Percentiles rank a stretch among this genome's conserved stretches.
Evolutionary conservation across 192 early-diverging fungal genomes (phyloP).

Genomic region (Entophlyctis luteolus): DNA sequence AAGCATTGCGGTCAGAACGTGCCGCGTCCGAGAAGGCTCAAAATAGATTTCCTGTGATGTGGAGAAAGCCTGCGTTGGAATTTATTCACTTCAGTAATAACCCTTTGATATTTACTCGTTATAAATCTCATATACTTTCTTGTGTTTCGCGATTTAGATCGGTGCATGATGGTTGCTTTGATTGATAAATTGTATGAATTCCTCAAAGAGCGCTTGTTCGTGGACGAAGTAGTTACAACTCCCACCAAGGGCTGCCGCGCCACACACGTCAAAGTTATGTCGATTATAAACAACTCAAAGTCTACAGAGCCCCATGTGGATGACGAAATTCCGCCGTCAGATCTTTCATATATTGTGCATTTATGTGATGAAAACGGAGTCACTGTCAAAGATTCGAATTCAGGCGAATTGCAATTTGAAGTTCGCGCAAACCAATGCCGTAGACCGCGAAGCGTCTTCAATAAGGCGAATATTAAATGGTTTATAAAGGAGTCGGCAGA

Average conservation of each 20-base stretch:
- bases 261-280: conserved; percentile 5
- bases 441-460: conserved; percentile 61
- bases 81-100: conserved; percentile 68
- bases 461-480: conserved; percentile 67
- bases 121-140: not conserved
- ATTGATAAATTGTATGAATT: conserved; percentile 60
- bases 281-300: no score
- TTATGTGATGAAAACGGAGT: conserved; percentile 52
- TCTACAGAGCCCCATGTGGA: not conserved
- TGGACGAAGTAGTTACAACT: conserved; percentile 46
- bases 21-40: conserved; percentile 58
- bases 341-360: conserved; percentile 32
- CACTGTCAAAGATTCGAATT: conserved; percentile 42
- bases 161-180: conserved; percentile 44
- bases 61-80: conserved; percentile 58
- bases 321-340: conserved; percentile 18
- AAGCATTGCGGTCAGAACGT: conserved; percentile 74
- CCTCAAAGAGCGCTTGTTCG: conserved; percentile 52
- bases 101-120: not conserved
- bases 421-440: conserved; percentile 30
- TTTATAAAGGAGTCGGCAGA: conserved; percentile 63
- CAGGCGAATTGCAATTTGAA: conserved; percentile 17
- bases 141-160: not conserved
- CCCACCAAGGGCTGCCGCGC: not conserved
- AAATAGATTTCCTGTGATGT: conserved; percentile 63